phyloP scores from a whole-genome alignment of 108 stramenopile genomes.

The Skeletonema costatum region DNA sequence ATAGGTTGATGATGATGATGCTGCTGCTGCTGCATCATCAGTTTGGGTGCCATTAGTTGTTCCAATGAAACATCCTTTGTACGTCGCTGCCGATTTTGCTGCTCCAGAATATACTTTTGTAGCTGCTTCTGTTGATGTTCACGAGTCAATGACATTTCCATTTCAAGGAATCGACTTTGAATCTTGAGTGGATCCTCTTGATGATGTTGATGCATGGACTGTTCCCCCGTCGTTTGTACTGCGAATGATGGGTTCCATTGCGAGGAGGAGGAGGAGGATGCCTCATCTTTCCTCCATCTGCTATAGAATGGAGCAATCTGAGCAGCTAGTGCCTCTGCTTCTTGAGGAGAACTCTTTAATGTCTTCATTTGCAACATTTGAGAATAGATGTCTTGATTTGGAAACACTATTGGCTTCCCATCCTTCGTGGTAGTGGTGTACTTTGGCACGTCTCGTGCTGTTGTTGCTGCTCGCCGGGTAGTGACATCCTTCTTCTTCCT shows the following conservation, averaged over 20 bases:
- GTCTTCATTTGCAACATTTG: background rate
- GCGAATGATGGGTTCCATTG: background rate
- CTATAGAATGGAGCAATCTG: background rate
- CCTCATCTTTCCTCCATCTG: background rate
- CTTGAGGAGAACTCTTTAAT: background rate
- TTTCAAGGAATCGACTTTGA: background rate
- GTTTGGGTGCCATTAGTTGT: background rate
- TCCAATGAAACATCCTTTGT: background rate
- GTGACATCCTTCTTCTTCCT: background rate
- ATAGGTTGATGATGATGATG: background rate
- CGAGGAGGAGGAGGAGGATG: background rate
- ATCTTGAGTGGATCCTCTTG: background rate
- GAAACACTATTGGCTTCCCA: background rate
- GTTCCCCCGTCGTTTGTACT: background rate
- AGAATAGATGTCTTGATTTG: background rate
- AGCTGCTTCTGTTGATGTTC: background rate
- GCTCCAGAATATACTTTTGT: background rate
- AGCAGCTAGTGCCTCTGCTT: background rate
- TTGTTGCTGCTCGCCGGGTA: background rate
- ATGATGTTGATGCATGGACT: background rate
- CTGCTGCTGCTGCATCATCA: background rate
- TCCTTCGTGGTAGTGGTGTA: background rate
- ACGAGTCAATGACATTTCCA: background rate
- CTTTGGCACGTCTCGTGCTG: background rate
- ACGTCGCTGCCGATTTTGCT: background rate